Evolutionary conservation across 148 eudicot genomes (phyloP).

Genomic region (Chenopodium berlandieri): DNA sequence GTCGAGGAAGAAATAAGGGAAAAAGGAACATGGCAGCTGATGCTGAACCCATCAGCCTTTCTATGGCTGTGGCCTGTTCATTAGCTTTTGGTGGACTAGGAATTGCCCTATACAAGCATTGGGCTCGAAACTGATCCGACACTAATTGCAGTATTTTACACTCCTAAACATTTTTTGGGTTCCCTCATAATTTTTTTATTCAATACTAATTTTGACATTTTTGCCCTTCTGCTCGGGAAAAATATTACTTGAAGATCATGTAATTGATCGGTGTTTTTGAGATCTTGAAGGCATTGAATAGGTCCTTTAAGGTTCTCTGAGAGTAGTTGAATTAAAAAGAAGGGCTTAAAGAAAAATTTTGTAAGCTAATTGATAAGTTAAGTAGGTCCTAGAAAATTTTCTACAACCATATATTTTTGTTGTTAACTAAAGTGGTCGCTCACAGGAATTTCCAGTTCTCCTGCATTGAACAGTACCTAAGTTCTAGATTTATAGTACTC

Average conservation of each 20-base stretch:
- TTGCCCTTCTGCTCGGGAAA: slow-evolving; percentile 32
- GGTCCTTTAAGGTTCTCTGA: slow-evolving; percentile 16
- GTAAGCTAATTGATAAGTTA: slow-evolving; percentile 23
- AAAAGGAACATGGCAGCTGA: slow-evolving; percentile 33
- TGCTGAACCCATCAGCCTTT: slow-evolving; percentile 32
- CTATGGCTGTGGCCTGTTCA: slow-evolving; percentile 35
- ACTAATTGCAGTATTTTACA: slow-evolving; percentile 10
- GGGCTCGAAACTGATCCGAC: slow-evolving; percentile 42
- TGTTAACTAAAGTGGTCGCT: not conserved
- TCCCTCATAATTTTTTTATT: slow-evolving; percentile 5
- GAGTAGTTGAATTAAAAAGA: slow-evolving; percentile 11
- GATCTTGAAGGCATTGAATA: slow-evolving; percentile 18
- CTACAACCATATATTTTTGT: not conserved
- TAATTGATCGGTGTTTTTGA: slow-evolving; percentile 24
- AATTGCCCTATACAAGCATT: slow-evolving; percentile 57
- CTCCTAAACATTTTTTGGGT: not conserved
- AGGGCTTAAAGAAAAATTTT: slow-evolving; percentile 24
- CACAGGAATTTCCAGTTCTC: not conserved
- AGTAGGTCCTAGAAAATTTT: not conserved
- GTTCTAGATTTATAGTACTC: no score
- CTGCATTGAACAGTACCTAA: not conserved
- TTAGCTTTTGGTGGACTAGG: slow-evolving; percentile 69
- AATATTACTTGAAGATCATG: slow-evolving; percentile 19
- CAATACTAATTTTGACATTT: slow-evolving; percentile 11
- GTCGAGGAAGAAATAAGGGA: slow-evolving; percentile 32